Percentiles rank a stretch among this genome's conserved stretches.
These are phyloP conservation scores for Babesia microti DNA, from an alignment of 169 alveolate genomes.

Conservation along the genomic window DNA sequence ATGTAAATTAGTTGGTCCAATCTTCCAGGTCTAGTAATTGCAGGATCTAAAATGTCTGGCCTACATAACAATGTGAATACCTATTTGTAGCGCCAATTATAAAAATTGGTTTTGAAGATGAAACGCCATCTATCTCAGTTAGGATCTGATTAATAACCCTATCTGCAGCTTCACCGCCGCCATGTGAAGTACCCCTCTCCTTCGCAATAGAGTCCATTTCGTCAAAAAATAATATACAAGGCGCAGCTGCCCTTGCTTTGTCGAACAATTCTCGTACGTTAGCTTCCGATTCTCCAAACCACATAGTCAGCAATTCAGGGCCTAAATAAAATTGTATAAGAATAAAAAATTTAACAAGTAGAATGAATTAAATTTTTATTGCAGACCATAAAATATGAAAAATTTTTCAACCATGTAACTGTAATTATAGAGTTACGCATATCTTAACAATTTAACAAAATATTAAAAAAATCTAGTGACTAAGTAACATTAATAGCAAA, in stretches of 20 bases:
- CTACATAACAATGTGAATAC: slow-evolving; percentile 26
- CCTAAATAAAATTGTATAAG: slow-evolving; percentile 8
- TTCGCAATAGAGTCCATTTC: slow-evolving; percentile 96
- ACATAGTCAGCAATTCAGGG: slow-evolving; percentile 63
- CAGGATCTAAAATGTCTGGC: slow-evolving; percentile 88
- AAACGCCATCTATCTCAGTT: slow-evolving; percentile 90
- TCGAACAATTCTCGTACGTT: slow-evolving; percentile 64
- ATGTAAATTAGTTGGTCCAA: slow-evolving; percentile 83
- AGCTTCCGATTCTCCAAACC: slow-evolving; percentile 71
- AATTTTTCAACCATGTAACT: no score
- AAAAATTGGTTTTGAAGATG: slow-evolving; percentile 79
- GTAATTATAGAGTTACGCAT: no score
- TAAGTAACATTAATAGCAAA: neutral
- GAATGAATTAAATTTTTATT: no score
- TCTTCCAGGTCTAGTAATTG: slow-evolving; percentile 87
- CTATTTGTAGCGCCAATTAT: slow-evolving; percentile 87
- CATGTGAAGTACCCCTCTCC: slow-evolving; percentile 71
- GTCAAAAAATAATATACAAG: slow-evolving; percentile 86
- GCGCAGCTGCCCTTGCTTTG: slow-evolving; percentile 76
- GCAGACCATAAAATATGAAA: no score
- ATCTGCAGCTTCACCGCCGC: slow-evolving; percentile 87
- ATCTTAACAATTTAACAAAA: neutral
- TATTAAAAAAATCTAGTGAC: neutral
- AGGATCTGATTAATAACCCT: slow-evolving; percentile 82
- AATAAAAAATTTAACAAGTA: no score